A percentile compares a stretch with the other conserved stretches of the same genome.
These are phyloP conservation scores for Apiospora kogelbergensis DNA, from an alignment of 2,329 filamentous ascomycete species.

Conservation along the genomic window DNA sequence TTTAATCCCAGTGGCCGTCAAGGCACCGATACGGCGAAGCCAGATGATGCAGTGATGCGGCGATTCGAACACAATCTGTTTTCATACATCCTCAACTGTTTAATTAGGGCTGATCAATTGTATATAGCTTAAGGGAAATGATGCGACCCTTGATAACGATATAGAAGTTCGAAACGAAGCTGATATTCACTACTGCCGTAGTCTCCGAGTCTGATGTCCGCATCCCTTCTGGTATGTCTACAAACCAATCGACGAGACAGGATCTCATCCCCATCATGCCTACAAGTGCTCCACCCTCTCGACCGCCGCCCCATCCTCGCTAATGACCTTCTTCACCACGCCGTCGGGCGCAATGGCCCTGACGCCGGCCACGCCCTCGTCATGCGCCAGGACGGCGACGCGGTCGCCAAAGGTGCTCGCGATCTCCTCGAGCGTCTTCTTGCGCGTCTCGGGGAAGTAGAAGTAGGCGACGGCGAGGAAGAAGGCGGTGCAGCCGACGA, in stretches of 20 bases:
- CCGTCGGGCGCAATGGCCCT: not conserved
- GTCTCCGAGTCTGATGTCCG: rapidly evolving
- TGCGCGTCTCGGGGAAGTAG: slow-evolving; percentile 47
- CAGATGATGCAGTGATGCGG: too few relatives aligned
- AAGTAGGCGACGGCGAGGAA: slow-evolving; percentile 53
- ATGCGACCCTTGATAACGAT: not conserved
- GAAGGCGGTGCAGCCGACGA: slow-evolving; percentile 51
- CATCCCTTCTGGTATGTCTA: too few relatives aligned
- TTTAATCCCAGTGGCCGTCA: too few relatives aligned
- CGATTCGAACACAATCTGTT: too few relatives aligned
- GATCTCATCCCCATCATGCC: not conserved
- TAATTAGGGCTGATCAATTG: not conserved
- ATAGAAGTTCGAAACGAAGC: not conserved
- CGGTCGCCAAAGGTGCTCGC: slow-evolving; percentile 24
- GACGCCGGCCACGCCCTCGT: not conserved
- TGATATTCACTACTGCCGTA: not conserved
- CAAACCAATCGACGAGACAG: not conserved
- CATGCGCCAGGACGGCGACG: not conserved
- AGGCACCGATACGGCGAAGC: too few relatives aligned
- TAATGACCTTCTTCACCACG: not conserved
- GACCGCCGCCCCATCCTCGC: not conserved
- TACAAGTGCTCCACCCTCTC: not conserved
- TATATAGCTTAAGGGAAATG: not conserved
- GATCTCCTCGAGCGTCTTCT: slow-evolving; percentile 27
- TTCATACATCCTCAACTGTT: too few relatives aligned